A percentile compares a stretch with the other conserved stretches of the same genome.
These are phyloP conservation scores for Hypoxylon crocopeplum DNA, from an alignment of 495 filamentous ascomycete species.

Conservation along the genomic window DNA sequence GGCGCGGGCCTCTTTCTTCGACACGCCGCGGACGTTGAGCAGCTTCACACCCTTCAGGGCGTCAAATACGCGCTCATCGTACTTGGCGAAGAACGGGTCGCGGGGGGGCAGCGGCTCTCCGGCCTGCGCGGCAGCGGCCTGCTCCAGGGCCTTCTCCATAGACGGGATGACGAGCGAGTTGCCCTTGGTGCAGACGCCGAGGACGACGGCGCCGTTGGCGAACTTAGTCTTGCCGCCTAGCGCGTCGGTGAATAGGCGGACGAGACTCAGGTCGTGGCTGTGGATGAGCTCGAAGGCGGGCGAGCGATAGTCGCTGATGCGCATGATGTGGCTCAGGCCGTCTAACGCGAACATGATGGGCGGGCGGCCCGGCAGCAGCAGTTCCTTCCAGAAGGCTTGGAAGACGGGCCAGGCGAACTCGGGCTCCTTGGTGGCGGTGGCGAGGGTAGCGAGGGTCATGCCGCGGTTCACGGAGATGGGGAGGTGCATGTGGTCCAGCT, in stretches of 20 bases:
- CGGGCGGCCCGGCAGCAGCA: constrained; percentile 69
- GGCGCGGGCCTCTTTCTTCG: constrained; percentile 74
- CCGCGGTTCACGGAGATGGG: constrained; percentile 61
- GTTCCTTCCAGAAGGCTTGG: constrained; percentile 79
- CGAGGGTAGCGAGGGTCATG: constrained; percentile 71
- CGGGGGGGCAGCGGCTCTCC: constrained; percentile 57
- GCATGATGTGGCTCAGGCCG: constrained; percentile 80
- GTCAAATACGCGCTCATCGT: constrained; percentile 72
- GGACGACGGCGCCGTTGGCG: constrained; percentile 77
- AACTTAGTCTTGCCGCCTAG: constrained; percentile 66
- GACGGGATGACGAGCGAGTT: constrained; percentile 67
- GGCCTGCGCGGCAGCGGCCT: constrained; percentile 51
- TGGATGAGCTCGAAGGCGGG: constrained; percentile 76
- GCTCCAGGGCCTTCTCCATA: constrained; percentile 69
- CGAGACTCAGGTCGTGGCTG: constrained; percentile 80
- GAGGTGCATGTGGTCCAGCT: constrained; percentile 66
- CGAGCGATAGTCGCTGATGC: constrained; percentile 71
- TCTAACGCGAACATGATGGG: constrained; percentile 82
- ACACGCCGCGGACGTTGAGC: constrained; percentile 67
- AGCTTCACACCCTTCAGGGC: constrained; percentile 60
- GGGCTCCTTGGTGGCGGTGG: constrained; percentile 74
- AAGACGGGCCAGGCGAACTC: constrained; percentile 82
- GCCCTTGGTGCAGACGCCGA: constrained; percentile 73
- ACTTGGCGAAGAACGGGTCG: constrained; percentile 67
- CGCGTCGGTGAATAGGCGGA: constrained; percentile 75